Conservation (phyloP, 163 green algal genomes). For the Scenedesmus sp. region DNA sequence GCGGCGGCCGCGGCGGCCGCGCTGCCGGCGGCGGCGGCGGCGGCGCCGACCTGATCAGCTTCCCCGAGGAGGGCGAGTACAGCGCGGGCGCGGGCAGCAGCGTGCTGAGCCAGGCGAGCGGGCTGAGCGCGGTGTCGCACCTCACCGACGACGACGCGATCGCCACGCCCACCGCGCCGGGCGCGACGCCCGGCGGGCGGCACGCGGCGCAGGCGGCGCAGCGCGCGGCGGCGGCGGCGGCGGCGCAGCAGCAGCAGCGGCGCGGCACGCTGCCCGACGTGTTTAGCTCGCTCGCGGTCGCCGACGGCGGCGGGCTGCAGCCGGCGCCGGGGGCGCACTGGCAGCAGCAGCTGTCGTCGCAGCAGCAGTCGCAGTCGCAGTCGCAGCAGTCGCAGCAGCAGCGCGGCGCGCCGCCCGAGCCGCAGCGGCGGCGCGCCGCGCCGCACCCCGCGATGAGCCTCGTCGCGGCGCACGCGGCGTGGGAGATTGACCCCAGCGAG, state of each 20-base stretch:
- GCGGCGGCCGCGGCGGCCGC: slow-evolving; percentile 4
- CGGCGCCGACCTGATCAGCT: not conserved
- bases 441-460: slow-evolving; percentile 1
- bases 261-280: slow-evolving; percentile 19
- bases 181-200: no score
- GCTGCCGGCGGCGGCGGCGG: not conserved
- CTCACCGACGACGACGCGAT: slow-evolving; percentile 30
- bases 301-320: slow-evolving; percentile 14
- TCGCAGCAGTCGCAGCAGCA: slow-evolving; percentile 36
- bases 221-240: not conserved
- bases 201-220: not conserved
- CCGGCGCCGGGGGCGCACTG: not conserved
- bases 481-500: slow-evolving; percentile 63
- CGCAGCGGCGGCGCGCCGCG: slow-evolving; percentile 5
- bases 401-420: not conserved
- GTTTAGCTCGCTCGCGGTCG: slow-evolving; percentile 19
- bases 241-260: slow-evolving; percentile 23
- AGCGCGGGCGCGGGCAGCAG: not conserved
- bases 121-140: no score
- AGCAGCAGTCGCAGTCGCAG: slow-evolving; percentile 4
- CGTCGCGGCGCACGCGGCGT: slow-evolving; percentile 18
- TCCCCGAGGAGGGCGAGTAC: no score
- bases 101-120: slow-evolving; percentile 3
- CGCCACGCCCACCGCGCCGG: no score
- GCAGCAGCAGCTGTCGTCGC: slow-evolving; percentile 13